Evolutionary conservation across 768 basidiomycete genomes (phyloP).

Genomic region (Arthromyces matolae): DNA sequence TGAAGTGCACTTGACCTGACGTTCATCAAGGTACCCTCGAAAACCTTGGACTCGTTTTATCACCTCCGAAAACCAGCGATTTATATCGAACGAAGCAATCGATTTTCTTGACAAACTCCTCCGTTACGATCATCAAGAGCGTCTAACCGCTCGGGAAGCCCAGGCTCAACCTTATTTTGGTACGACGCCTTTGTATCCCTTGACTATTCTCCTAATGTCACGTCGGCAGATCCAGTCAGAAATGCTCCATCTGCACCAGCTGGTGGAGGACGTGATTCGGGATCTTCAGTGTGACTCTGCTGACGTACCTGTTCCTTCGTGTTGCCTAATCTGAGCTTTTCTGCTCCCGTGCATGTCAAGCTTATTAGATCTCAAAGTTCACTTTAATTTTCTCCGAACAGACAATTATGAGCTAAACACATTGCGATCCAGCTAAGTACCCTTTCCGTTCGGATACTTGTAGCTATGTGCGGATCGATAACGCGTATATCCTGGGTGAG

Average conservation of each 20-base stretch:
- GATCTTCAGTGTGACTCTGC: slow-evolving; percentile 39
- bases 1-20: slow-evolving; percentile 10
- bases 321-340: slow-evolving; percentile 13
- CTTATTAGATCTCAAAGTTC: slow-evolving; percentile 12
- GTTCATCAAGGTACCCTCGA: slow-evolving; percentile 69
- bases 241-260: slow-evolving; percentile 37
- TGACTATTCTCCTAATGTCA: slow-evolving; percentile 15
- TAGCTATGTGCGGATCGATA: too few relatives aligned
- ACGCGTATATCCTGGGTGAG: too few relatives aligned
- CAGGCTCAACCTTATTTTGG: slow-evolving; percentile 93
- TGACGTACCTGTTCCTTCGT: slow-evolving; percentile 12
- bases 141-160: slow-evolving; percentile 90
- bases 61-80: slow-evolving; percentile 92
- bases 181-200: slow-evolving; percentile 28
- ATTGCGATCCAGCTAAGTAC: too few relatives aligned
- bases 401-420: too few relatives aligned
- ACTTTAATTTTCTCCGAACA: slow-evolving; percentile 4
- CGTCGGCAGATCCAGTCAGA: slow-evolving; percentile 60
- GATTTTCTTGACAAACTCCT: slow-evolving; percentile 94
- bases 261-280: slow-evolving; percentile 65
- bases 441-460: too few relatives aligned
- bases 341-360: slow-evolving; percentile 13
- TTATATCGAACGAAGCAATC: slow-evolving; percentile 95
- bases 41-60: slow-evolving; percentile 96
- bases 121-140: slow-evolving; percentile 96